Conservation (phyloP, 768 basidiomycete species). For the Guyanaporus albipodus region DNA sequence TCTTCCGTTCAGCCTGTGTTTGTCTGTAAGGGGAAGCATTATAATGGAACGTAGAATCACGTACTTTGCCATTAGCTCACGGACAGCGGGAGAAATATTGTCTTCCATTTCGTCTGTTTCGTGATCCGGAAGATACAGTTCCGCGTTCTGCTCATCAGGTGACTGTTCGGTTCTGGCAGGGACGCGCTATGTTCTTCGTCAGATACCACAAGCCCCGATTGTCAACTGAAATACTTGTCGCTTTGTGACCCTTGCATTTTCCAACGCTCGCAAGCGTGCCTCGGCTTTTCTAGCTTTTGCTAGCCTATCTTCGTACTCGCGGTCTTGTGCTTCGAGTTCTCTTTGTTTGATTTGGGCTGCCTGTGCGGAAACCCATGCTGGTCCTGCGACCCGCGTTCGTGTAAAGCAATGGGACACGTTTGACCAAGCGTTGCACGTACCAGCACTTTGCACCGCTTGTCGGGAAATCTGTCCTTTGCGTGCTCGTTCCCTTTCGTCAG, state of each 20-base stretch:
- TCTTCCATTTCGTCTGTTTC: constrained; percentile 33
- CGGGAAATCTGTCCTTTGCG: constrained; percentile 58
- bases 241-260: constrained; percentile 57
- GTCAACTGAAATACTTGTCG: constrained; percentile 42
- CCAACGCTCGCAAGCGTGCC: constrained; percentile 47
- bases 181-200: constrained; percentile 24
- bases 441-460: constrained; percentile 20
- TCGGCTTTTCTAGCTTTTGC: constrained; percentile 61
- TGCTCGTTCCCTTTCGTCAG: constrained; percentile 65
- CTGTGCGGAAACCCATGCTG: constrained; percentile 76
- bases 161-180: constrained; percentile 12
- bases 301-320: constrained; percentile 59
- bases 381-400: constrained; percentile 37
- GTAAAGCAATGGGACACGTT: too few species aligned
- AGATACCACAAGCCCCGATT: neutral
- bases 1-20: constrained; percentile 16
- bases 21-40: neutral
- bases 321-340: constrained; percentile 65
- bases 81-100: constrained; percentile 74
- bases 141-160: constrained; percentile 48
- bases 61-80: constrained; percentile 77
- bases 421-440: constrained; percentile 12
- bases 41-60: constrained; percentile 14
- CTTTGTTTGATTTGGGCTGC: constrained; percentile 59
- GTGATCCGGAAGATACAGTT: constrained; percentile 68